Evolutionary conservation across 345 rosid genomes (phyloP), one percentile per base, ranked within the genome.

Genomic region (Corymbia maculata): DNA sequence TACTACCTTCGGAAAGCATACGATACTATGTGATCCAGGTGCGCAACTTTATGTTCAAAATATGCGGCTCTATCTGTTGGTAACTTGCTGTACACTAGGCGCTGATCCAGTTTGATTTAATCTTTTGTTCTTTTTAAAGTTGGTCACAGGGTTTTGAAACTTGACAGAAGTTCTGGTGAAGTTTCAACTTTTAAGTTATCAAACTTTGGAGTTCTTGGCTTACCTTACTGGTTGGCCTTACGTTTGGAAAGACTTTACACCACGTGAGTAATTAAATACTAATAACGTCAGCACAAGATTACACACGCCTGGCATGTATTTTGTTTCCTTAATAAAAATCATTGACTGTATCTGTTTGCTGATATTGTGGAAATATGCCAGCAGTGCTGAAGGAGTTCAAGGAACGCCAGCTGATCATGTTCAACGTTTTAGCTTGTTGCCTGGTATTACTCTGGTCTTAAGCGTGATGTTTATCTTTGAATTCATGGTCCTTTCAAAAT

Each of bases 211-310:
- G 88, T 92, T 86, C 97, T 98, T 90, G 99, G 99, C 89, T 92
- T 98, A 85, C 98, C 99, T 51, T 98, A 96, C 89, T 96, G 99
- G 99, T 80, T 93, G 86, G 85, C 92, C 87, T 90, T 86, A 89
- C 96, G 94, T 79, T 87, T 97, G 87, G 99, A 97, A 91, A 95
- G 92, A 89, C 93, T 94, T 91, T 94, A 92, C 89, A 89, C 95
- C 86, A 57, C 86, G 99, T 98, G 88, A 96, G 99, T 95, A 50
- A 52, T 85, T 50, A 16, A 70, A 30, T n/a, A 61, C 52, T 36
- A 44, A 21, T 86, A 86, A n/a, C 14, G 13, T 89, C 51, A 75
- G 85, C 51, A 51, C 32, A 30, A 19, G 75, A 44, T 86, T 87
- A 80, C 80, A 47, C 36, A 21, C 79, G 52, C 49, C 85, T 87